Evolutionary conservation across 139 green algal genomes (phyloP).

Genomic region (Trebouxia sp.): DNA sequence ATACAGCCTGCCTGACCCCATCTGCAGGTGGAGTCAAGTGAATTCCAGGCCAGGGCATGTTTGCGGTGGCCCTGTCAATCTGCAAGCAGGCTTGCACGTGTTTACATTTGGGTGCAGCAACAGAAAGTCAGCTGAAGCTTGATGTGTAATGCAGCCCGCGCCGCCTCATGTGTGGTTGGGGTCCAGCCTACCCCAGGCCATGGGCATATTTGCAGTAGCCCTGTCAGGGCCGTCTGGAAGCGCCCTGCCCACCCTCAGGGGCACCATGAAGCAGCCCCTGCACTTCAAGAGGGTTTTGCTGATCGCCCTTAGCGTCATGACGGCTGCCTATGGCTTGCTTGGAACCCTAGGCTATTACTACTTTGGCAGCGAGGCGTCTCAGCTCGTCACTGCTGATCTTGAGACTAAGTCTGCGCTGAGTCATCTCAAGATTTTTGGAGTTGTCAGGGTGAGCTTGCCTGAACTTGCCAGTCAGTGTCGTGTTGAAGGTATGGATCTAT

Average conservation of each 20-base stretch:
- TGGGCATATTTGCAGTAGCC: constrained; percentile 27
- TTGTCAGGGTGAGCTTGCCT: neutral
- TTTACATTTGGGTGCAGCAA: neutral
- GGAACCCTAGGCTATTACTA: constrained; percentile 19
- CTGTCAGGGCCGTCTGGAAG: constrained; percentile 21
- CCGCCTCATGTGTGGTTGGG: neutral
- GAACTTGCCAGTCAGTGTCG: neutral
- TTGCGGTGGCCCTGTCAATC: neutral
- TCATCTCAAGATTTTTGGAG: constrained; percentile 5
- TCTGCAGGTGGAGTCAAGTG: no score
- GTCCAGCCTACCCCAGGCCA: neutral
- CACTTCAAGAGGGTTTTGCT: constrained; percentile 21
- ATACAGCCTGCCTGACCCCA: no score
- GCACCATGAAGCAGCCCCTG: constrained; percentile 25
- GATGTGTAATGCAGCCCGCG: neutral
- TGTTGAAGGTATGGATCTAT: neutral
- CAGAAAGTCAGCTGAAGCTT: neutral
- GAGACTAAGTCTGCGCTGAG: constrained; percentile 12
- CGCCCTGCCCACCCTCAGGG: constrained; percentile 22
- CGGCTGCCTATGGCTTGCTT: neutral
- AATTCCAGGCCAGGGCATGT: neutral
- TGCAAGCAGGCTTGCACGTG: neutral
- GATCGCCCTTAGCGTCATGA: constrained; percentile 3
- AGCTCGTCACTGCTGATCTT: constrained; percentile 25
- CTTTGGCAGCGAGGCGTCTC: constrained; percentile 6